Conservation (phyloP, 176 grass and related monocot species). For the Chloris gayana region DNA sequence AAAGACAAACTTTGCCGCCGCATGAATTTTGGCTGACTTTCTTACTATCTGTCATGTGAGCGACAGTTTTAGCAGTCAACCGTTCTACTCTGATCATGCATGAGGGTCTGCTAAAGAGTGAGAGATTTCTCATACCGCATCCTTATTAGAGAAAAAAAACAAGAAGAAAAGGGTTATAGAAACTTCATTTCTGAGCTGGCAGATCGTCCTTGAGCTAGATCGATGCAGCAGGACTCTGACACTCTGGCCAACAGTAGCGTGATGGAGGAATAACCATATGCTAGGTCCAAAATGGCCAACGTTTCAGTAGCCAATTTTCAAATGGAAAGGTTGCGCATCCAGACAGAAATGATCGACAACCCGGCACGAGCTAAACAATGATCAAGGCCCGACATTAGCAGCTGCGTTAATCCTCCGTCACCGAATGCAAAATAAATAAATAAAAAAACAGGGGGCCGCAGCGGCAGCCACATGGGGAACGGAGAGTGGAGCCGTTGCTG, state of each 20-base stretch:
- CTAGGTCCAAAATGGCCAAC: not conserved
- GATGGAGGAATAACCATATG: not conserved
- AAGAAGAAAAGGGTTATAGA: too few species aligned
- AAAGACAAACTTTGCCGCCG: too few species aligned
- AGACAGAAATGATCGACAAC: not conserved
- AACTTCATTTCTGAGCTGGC: not conserved
- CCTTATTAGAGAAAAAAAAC: too few species aligned
- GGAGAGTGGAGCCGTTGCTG: not conserved
- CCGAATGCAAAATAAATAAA: too few species aligned
- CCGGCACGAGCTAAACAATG: not conserved
- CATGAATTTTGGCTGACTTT: too few species aligned
- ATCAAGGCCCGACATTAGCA: conserved; percentile 12
- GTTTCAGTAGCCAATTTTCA: not conserved
- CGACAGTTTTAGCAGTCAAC: too few species aligned
- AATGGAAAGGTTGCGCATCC: not conserved
- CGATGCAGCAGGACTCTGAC: not conserved
- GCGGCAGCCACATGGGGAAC: not conserved
- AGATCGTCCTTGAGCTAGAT: not conserved
- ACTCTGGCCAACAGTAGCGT: not conserved
- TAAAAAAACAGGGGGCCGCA: not conserved
- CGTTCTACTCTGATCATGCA: too few species aligned
- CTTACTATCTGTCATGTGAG: too few species aligned
- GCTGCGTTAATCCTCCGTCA: conserved; percentile 28
- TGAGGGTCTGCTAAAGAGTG: too few species aligned
- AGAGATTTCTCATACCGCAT: too few species aligned